Base-by-base conservation (phyloP, 768 basidiomycete genomes). In the Suillus bovinus region DNA sequence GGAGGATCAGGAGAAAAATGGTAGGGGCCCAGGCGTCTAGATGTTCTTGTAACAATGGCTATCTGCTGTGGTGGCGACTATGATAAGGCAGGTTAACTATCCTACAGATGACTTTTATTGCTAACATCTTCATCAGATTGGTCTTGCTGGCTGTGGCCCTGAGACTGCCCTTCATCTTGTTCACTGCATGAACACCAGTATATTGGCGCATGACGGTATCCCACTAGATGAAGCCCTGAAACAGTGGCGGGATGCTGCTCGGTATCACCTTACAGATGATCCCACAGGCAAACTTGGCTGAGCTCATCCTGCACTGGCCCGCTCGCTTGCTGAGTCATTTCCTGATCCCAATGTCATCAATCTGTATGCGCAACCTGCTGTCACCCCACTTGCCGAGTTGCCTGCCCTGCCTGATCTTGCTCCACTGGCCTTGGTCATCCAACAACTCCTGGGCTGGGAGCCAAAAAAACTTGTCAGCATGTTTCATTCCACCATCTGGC, bases 401-500 rank as follows among this genome's bases (percentile, higher is more conserved):
- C 22, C 52, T 3, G 36, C 5, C 3, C 54, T 39, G 33, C 52
- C 60, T 29, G 20, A 61, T 31, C 3, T 39, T 8, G 29, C 52
- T 6, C 31, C 16, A 0, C n/a, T 55, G 14, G 39, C 54, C 6
- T 16, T 14, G 5, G 1, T 61, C 16, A 11, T 61, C 17, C 38
- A 61, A 6, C 7, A 61, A 8, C 27, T 58, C 14, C 29, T 56
- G 2, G 60, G 53, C 1, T 61, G 53, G 60, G 52, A 61, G 2
- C 1, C 27, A 5, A 27, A 5, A 1, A 58, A 10, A 22, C 13
- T 61, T 11, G 0, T 61, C 0, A 24, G 54, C 14, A 7, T 36
- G 0, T 61, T 56, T 29, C 20, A 0, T 22, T 27, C 14, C 1
- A 27, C 5, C 2, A 16, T 61, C 13, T 61, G 52, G 60, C 60